phyloP scores from a whole-genome alignment of 1,284 basidiomycete genomes.

The Ustilago xerochloae region DNA sequence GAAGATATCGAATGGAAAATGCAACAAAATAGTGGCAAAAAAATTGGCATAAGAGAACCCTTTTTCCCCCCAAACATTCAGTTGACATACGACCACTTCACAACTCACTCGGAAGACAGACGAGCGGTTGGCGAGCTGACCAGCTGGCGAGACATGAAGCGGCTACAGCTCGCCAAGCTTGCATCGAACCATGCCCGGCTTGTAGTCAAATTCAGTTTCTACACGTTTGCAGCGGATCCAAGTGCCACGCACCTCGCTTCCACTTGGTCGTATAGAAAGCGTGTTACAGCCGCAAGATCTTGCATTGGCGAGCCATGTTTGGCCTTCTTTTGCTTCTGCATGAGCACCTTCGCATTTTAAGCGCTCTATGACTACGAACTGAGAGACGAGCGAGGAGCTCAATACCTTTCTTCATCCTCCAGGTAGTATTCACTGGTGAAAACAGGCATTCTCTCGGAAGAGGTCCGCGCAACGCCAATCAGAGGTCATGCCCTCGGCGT shows the following conservation, averaged over 20 bases:
- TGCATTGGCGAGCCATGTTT: slow-evolving; percentile 1
- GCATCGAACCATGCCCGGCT: no score
- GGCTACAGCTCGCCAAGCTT: no score
- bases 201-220: background rate
- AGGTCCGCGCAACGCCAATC: no score
- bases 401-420: no score
- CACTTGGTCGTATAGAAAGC: background rate
- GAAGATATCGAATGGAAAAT: background rate
- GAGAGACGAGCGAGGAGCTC: no score
- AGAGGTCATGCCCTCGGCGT: no score
- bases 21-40: background rate
- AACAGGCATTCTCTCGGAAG: no score
- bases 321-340: background rate
- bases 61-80: no score
- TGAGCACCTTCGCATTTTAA: background rate
- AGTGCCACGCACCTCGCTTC: slow-evolving; percentile 6
- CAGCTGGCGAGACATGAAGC: background rate
- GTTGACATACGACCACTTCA: background rate
- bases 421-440: no score
- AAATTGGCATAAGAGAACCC: no score
- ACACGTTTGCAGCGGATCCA: slow-evolving; percentile 1
- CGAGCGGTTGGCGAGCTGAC: background rate
- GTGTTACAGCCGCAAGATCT: background rate
- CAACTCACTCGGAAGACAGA: background rate
- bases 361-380: no score